Conservation (phyloP, 2,329 filamentous ascomycete species). For the Botryotinia narcissicola region DNA sequence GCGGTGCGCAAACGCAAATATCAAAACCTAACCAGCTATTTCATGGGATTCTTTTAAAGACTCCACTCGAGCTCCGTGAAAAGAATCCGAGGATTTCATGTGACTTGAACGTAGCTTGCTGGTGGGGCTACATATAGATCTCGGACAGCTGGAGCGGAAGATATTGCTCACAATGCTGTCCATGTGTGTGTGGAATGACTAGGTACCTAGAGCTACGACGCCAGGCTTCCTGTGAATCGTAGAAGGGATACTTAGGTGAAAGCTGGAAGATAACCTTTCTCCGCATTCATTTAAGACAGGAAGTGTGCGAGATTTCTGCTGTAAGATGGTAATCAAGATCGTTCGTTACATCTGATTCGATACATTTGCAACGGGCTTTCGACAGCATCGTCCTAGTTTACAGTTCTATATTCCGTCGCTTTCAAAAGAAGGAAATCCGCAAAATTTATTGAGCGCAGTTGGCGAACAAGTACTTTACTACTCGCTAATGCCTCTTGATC, state of each 20-base stretch:
- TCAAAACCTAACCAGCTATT: background rate
- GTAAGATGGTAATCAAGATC: background rate
- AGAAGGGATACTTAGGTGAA: background rate
- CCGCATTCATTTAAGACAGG: background rate
- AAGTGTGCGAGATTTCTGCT: background rate
- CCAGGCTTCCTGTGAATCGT: background rate
- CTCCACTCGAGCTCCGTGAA: background rate
- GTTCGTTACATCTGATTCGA: background rate
- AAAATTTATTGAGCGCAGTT: background rate
- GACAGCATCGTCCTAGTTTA: background rate
- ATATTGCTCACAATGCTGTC: background rate
- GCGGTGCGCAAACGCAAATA: background rate
- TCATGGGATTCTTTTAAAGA: background rate
- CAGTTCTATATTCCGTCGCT: background rate
- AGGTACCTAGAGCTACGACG: background rate
- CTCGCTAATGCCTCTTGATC: background rate
- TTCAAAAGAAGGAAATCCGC: background rate
- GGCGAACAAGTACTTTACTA: background rate
- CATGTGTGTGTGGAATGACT: background rate
- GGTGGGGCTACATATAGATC: background rate
- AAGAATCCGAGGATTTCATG: background rate
- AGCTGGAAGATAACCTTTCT: background rate
- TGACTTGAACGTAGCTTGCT: background rate
- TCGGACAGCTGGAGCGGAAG: background rate
- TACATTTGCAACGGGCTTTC: background rate